These are phyloP conservation scores for Glycine soja DNA, from an alignment of 306 rosid genomes.

Conservation along the genomic window DNA sequence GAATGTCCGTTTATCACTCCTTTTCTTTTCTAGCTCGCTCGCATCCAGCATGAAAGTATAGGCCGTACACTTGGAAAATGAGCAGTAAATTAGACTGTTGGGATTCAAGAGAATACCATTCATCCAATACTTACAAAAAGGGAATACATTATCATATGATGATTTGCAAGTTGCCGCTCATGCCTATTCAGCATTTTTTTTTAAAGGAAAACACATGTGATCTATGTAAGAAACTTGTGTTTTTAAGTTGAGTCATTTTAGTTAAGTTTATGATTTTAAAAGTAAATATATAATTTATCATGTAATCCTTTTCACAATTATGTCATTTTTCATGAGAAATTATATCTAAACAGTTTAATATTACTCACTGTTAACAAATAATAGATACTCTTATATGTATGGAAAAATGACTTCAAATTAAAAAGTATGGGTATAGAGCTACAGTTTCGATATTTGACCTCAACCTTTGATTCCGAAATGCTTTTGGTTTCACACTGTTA, in stretches of 20 bases:
- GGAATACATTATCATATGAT: not conserved
- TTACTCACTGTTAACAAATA: not conserved
- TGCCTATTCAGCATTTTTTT: not conserved
- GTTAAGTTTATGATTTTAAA: not conserved
- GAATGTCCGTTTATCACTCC: not conserved
- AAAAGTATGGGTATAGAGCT: not conserved
- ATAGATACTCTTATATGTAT: not conserved
- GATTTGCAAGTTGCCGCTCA: not conserved
- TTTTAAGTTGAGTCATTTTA: not conserved
- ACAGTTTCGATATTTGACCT: conserved; percentile 1
- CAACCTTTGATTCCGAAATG: conserved; percentile 39
- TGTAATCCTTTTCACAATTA: not conserved
- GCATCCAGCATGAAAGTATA: not conserved
- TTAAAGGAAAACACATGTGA: not conserved
- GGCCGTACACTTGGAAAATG: not conserved
- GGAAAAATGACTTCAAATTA: not conserved
- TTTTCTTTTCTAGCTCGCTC: too few species aligned
- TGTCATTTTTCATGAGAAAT: not conserved
- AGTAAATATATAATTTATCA: not conserved
- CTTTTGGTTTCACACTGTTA: conserved; percentile 43
- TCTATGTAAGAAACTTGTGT: not conserved
- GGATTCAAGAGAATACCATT: not conserved
- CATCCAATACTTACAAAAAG: not conserved
- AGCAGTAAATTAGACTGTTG: not conserved
- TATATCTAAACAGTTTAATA: not conserved